Conservation (phyloP, 177 flowering plant genomes). For the Tripterygium wilfordii region DNA sequence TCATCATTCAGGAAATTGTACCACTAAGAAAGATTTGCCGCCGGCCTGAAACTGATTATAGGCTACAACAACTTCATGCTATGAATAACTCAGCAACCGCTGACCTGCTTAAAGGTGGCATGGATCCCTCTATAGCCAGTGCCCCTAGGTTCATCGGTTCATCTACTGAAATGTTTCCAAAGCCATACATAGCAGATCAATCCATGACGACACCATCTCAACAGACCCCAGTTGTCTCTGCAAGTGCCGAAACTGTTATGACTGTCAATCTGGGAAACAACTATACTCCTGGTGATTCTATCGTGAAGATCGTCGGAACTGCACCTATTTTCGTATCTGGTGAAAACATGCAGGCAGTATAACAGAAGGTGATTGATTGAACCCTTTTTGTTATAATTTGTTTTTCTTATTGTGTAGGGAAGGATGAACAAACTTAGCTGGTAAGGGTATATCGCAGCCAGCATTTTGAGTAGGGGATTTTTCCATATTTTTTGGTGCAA, state of each 20-base stretch:
- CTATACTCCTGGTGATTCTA: too few species aligned
- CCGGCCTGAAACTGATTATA: slow-evolving; percentile 89
- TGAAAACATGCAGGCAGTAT: slow-evolving; percentile 8
- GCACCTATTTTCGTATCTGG: slow-evolving; percentile 2
- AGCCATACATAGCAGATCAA: slow-evolving; percentile 18
- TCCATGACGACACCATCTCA: not conserved
- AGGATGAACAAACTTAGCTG: too few species aligned
- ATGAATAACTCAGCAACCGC: slow-evolving; percentile 29
- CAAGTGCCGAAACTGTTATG: slow-evolving; percentile 2
- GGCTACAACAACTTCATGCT: slow-evolving; percentile 77
- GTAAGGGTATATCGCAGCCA: too few species aligned
- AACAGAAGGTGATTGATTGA: slow-evolving; percentile 4
- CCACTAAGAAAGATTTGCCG: slow-evolving; percentile 89
- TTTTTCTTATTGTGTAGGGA: too few species aligned
- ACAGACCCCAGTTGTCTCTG: slow-evolving; percentile 6
- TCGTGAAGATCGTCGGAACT: not conserved
- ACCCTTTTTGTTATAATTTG: too few species aligned
- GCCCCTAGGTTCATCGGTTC: slow-evolving; percentile 14
- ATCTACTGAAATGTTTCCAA: slow-evolving; percentile 18
- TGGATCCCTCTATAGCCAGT: slow-evolving; percentile 18
- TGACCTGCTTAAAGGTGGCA: slow-evolving; percentile 27
- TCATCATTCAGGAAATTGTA: slow-evolving; percentile 90
- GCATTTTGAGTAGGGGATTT: too few species aligned
- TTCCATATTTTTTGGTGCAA: too few species aligned
- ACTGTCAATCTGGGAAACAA: not conserved